Conservation (phyloP, 2,329 filamentous ascomycete genomes). For the Alternaria atra region DNA sequence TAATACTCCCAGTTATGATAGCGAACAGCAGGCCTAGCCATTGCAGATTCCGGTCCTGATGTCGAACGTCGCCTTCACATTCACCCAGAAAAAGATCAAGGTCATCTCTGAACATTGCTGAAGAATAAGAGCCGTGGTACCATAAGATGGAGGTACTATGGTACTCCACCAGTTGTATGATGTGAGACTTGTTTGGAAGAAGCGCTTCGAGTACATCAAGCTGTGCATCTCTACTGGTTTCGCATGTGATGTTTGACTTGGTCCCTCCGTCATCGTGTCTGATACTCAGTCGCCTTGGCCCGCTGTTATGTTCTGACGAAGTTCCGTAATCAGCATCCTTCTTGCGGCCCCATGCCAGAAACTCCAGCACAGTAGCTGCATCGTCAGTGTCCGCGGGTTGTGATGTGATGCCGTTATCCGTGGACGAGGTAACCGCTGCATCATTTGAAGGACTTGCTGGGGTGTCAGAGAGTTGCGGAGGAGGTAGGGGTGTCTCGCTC, state of each 20-base stretch:
- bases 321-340: conserved; percentile 48
- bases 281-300: conserved; percentile 8
- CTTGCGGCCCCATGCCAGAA: conserved; percentile 58
- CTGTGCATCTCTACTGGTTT: conserved; percentile 20
- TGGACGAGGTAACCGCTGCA: not conserved
- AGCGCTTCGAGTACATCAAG: conserved; percentile 45
- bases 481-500: not conserved
- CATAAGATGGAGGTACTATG: conserved; percentile 50
- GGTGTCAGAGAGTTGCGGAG: not conserved
- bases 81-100: conserved; percentile 7
- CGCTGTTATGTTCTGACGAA: conserved; percentile 22
- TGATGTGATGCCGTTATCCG: not conserved
- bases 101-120: conserved; percentile 20
- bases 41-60: conserved; percentile 51
- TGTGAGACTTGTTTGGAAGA: conserved; percentile 29
- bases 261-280: conserved; percentile 1
- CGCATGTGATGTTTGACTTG: conserved; percentile 5
- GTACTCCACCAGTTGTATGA: conserved; percentile 42
- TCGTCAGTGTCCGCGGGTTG: conserved; percentile 30
- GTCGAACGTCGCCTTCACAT: conserved; percentile 50
- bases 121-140: conserved; percentile 51
- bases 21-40: conserved; percentile 57
- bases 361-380: conserved; percentile 59
- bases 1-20: conserved; percentile 53
- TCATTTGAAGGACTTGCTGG: conserved; percentile 22